Base-by-base conservation (phyloP, 129 eudicot species). In the Arctium minus region DNA sequence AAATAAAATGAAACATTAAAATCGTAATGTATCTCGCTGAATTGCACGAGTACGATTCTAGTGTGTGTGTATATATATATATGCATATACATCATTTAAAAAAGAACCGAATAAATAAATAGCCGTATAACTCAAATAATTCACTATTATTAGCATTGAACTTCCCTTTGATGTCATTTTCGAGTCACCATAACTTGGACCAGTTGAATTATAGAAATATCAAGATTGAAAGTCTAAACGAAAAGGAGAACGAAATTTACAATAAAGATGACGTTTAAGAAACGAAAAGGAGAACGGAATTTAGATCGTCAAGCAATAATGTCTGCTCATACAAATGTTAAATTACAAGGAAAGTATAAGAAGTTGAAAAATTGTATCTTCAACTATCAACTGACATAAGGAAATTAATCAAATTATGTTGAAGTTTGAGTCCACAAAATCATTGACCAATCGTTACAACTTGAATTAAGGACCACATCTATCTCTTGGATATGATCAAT, bases 151-250 rank as follows among this genome's bases (percentile, higher is more conserved):
- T 13, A 30, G 42, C 33, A 44, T 40, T 75, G 5, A 74, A 31
- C 39, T 32, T 40, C 85, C 73, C 22, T 11, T 50, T 13, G 42
- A 50, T 40, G 67, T 62, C 29, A 42, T 81, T 73, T 56, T 81
- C 18, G 2, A 53, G 81, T 82, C 72, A 69, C 60, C 22, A 82
- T 70, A 50, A 83, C 73, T 50, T 15, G 72, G 77, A 83, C 86
- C 81, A 36, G 4, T 48, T 76, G 44, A 50, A 5, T 70, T 13
- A 17, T 38, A 17, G 18, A 40, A 53, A 56, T 37, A 64, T 73
- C 33, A 60, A 4, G 22, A 8, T 12, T 15, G 74, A 39, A 83
- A 77, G 36, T 38, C 48, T 53, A 42, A 29, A 77, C 30, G 64
- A 77, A 18, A 8, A 3, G 73, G 69, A 31, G 44, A 30, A 42